These are phyloP conservation scores for Penicillium cinerascens DNA, from an alignment of 495 filamentous ascomycete genomes.

Conservation along the genomic window DNA sequence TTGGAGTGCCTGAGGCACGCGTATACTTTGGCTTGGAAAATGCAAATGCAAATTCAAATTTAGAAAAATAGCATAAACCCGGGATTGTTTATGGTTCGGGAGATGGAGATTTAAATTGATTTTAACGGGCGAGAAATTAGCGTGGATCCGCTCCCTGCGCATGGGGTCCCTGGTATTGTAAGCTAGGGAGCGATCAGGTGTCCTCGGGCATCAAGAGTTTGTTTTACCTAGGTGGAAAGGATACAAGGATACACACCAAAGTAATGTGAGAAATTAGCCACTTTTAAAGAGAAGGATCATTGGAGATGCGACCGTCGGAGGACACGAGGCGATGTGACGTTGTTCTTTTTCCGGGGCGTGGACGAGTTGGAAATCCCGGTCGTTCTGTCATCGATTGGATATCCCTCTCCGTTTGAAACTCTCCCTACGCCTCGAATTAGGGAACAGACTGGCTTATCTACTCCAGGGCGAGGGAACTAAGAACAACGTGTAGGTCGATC, in stretches of 20 bases:
- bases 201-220: too few species aligned
- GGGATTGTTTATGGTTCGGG: constrained; percentile 5
- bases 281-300: background rate
- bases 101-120: background rate
- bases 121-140: background rate
- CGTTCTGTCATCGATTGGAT: constrained; percentile 6
- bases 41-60: background rate
- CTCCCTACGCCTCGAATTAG: background rate
- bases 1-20: constrained; percentile 13
- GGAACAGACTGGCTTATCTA: background rate
- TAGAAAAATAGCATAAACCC: background rate
- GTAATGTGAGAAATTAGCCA: background rate
- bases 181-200: background rate
- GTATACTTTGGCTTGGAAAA: background rate
- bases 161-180: constrained; percentile 3
- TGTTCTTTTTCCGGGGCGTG: constrained; percentile 21
- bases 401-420: constrained; percentile 1
- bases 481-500: too few species aligned
- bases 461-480: too few species aligned
- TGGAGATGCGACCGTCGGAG: constrained; percentile 36
- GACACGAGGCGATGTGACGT: constrained; percentile 35
- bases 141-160: background rate
- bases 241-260: constrained; percentile 3
- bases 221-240: too few species aligned
- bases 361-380: constrained; percentile 15